Conservation (phyloP, 495 filamentous ascomycete species). For the Podospora didyma region DNA sequence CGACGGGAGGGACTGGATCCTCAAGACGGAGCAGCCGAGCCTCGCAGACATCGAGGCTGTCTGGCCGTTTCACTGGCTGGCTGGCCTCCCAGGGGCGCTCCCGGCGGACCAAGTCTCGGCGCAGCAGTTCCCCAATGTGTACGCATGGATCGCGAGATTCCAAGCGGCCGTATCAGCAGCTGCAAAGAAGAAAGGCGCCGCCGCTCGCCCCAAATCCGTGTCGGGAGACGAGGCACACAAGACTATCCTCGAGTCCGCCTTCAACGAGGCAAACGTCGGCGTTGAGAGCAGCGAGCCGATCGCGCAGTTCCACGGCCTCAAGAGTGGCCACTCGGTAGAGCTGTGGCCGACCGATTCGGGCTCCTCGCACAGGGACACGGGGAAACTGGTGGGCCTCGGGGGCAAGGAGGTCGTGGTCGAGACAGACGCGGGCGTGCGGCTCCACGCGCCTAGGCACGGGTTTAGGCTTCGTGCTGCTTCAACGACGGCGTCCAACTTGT, state of each 20-base stretch:
- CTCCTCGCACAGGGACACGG: constrained; percentile 48
- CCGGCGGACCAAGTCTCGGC: constrained; percentile 35
- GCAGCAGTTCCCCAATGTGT: constrained; percentile 47
- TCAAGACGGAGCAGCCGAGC: constrained; percentile 37
- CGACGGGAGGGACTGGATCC: constrained; percentile 57
- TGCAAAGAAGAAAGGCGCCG: constrained; percentile 21
- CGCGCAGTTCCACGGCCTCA: constrained; percentile 30
- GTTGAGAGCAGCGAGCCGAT: constrained; percentile 36
- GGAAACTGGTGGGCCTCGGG: constrained; percentile 44
- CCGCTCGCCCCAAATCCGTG: constrained; percentile 18
- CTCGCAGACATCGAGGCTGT: constrained; percentile 59
- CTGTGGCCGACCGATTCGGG: constrained; percentile 57
- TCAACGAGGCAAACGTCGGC: constrained; percentile 27
- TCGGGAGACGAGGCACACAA: constrained; percentile 46
- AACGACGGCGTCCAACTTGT: not conserved
- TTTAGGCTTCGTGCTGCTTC: constrained; percentile 41
- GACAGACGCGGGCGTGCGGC: constrained; percentile 38
- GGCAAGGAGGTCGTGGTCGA: constrained; percentile 50
- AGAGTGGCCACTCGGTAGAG: constrained; percentile 45
- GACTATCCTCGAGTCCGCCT: constrained; percentile 28
- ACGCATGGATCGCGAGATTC: constrained; percentile 55
- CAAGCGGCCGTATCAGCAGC: constrained; percentile 23
- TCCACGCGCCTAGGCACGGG: constrained; percentile 54
- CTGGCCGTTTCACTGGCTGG: constrained; percentile 60
- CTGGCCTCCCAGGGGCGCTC: constrained; percentile 43